Percentiles rank a stretch among this genome's conserved stretches.
These are phyloP conservation scores for Geotrichum restrictum DNA, from an alignment of 1,139 yeast species.

Conservation along the genomic window DNA sequence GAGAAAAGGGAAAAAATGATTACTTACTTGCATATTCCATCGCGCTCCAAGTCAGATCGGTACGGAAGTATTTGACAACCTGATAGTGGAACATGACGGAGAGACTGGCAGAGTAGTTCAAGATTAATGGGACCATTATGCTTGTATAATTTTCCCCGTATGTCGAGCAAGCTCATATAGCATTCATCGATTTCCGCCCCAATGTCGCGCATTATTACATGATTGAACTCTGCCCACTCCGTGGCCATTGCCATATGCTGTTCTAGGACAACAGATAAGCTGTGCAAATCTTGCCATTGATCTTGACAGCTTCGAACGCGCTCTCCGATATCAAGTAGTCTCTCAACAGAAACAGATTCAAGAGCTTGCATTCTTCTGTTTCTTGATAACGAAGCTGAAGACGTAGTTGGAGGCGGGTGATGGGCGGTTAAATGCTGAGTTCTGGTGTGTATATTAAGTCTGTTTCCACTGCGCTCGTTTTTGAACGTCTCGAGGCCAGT, in stretches of 20 bases:
- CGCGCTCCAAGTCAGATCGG: conserved; percentile 6
- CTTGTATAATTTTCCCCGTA: conserved; percentile 31
- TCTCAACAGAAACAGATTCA: conserved; percentile 31
- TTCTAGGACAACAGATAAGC: conserved; percentile 42
- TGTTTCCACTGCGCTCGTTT: conserved; percentile 25
- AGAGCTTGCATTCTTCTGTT: conserved; percentile 29
- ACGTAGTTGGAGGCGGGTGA: conserved; percentile 34
- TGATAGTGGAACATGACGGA: neutral
- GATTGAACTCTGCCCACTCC: conserved; percentile 56
- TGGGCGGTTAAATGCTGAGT: conserved; percentile 10
- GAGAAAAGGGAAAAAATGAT: conserved; percentile 19
- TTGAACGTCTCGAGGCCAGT: conserved; percentile 38
- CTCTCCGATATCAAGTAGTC: conserved; percentile 36
- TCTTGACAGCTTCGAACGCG: conserved; percentile 23
- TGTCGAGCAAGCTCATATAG: conserved; percentile 35
- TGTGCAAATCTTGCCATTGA: conserved; percentile 43
- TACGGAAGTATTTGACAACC: conserved; percentile 10
- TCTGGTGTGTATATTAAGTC: conserved; percentile 23
- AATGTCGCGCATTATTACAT: conserved; percentile 50
- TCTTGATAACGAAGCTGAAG: conserved; percentile 24
- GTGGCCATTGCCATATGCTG: conserved; percentile 51
- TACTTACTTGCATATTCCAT: conserved; percentile 9
- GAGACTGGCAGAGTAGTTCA: conserved; percentile 6
- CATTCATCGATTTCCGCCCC: conserved; percentile 51
- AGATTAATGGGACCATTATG: neutral